Percentiles rank a stretch among this genome's conserved stretches.
Conservation (phyloP, 495 filamentous ascomycete species). For the Cercophora samala region DNA sequence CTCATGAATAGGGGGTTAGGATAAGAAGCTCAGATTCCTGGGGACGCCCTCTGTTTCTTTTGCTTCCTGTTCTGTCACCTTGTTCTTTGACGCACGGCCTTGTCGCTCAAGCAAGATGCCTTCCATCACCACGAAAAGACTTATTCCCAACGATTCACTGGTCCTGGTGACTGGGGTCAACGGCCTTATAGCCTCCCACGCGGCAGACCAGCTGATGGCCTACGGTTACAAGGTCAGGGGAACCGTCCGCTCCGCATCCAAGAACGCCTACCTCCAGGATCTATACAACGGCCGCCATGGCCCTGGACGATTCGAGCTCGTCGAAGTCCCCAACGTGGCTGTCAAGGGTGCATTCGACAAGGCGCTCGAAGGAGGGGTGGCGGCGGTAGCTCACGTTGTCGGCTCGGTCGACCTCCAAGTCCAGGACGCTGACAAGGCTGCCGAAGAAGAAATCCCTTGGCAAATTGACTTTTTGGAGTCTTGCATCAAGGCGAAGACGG, state of each 20-base stretch:
- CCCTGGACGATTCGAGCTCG: slow-evolving; percentile 24
- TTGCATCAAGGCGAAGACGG: slow-evolving; percentile 18
- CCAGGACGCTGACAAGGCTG: slow-evolving; percentile 26
- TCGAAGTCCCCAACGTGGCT: slow-evolving; percentile 30
- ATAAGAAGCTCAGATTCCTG: too few relatives aligned
- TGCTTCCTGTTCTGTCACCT: too few relatives aligned
- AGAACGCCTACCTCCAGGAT: slow-evolving; percentile 16
- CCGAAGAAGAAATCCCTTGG: slow-evolving; percentile 30
- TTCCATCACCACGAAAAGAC: slow-evolving; percentile 6
- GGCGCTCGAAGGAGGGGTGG: slow-evolving; percentile 25
- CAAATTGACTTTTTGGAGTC: slow-evolving; percentile 30
- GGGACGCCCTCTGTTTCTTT: too few relatives aligned
- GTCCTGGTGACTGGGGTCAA: slow-evolving; percentile 57
- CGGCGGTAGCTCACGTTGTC: slow-evolving; percentile 29
- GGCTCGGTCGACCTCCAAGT: slow-evolving; percentile 22
- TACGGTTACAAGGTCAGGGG: slow-evolving; percentile 53
- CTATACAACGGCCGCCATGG: slow-evolving; percentile 30
- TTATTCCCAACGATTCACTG: slow-evolving; percentile 23
- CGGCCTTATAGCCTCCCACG: slow-evolving; percentile 54
- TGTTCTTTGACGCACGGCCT: too few relatives aligned
- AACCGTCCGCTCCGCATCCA: slow-evolving; percentile 39
- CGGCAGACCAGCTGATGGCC: slow-evolving; percentile 47
- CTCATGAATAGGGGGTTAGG: too few relatives aligned
- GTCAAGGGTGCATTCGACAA: slow-evolving; percentile 18
- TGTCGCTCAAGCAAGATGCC: slow-evolving; percentile 1